A percentile compares a stretch with the other conserved stretches of the same genome.
These are phyloP conservation scores for Beauveria pseudobassiana DNA, from an alignment of 2,329 filamentous ascomycete genomes.

Conservation along the genomic window DNA sequence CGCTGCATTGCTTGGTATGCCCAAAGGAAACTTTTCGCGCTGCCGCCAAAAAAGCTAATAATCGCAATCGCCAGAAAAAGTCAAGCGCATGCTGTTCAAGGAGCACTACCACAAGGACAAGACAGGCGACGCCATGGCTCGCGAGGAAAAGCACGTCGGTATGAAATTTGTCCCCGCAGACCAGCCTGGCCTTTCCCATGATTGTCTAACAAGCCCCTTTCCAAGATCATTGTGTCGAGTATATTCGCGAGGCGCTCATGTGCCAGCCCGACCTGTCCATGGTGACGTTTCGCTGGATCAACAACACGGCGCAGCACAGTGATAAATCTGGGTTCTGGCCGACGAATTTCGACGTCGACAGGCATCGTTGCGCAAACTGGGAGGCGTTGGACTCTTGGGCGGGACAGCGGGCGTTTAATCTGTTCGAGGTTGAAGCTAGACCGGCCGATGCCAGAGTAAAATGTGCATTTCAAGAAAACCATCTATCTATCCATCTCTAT, in stretches of 20 bases:
- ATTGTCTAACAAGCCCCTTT: no score
- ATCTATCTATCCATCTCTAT: no score
- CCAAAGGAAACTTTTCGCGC: neutral
- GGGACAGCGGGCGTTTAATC: neutral
- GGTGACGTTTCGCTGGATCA: slow-evolving; percentile 8
- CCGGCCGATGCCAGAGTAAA: neutral
- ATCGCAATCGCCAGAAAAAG: neutral
- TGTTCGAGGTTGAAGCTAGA: slow-evolving; percentile 4
- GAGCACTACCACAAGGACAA: slow-evolving; percentile 2
- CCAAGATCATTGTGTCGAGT: slow-evolving; percentile 5
- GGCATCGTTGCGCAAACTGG: slow-evolving; percentile 2
- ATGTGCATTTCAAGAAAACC: no score
- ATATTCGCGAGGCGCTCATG: slow-evolving; percentile 6
- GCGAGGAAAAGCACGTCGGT: slow-evolving; percentile 3
- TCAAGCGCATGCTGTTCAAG: slow-evolving; percentile 2
- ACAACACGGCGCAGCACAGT: slow-evolving; percentile 6
- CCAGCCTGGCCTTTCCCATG: no score
- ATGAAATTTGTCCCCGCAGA: neutral
- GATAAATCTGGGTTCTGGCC: neutral
- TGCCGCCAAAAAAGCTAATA: neutral
- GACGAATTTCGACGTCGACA: neutral
- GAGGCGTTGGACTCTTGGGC: slow-evolving; percentile 4
- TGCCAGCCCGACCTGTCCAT: slow-evolving; percentile 3
- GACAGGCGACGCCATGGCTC: neutral
- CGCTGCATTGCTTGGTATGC: neutral